Conservation (phyloP, 139 green algal species). For the Limnomonas spitsbergensis region DNA sequence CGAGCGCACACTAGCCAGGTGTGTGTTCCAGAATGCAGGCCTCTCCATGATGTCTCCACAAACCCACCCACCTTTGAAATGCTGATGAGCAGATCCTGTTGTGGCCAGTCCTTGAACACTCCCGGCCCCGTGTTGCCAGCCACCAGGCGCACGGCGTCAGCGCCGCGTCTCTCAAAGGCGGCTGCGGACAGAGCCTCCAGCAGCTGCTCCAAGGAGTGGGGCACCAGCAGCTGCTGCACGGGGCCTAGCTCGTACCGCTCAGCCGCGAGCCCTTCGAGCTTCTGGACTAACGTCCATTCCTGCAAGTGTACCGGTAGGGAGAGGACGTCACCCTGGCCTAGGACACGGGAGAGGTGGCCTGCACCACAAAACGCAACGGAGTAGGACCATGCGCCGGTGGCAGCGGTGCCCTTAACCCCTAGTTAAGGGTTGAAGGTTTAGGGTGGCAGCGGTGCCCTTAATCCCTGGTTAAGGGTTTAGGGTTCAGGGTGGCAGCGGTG, state of each 20-base stretch:
- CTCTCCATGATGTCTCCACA: no score
- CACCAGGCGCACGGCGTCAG: slow-evolving; percentile 29
- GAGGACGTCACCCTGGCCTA: no score
- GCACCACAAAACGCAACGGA: no score
- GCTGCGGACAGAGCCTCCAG: slow-evolving; percentile 9
- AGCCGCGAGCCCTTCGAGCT: background rate
- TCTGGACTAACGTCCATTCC: background rate
- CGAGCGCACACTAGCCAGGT: no score
- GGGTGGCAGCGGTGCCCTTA: no score
- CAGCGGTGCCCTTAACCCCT: no score
- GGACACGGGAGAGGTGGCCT: no score
- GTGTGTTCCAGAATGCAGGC: no score
- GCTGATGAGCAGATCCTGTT: background rate
- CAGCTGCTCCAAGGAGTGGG: slow-evolving; percentile 30
- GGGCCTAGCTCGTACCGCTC: background rate
- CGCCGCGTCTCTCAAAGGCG: background rate
- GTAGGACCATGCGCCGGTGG: no score
- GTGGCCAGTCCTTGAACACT: slow-evolving; percentile 49
- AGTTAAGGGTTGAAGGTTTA: no score
- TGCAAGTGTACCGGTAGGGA: slow-evolving; percentile 11
- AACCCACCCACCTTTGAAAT: slow-evolving; percentile 22
- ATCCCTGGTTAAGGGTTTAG: no score
- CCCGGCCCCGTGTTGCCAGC: slow-evolving; percentile 58
- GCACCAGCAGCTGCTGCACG: slow-evolving; percentile 20
- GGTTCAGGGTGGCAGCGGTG: no score